These are phyloP conservation scores for Magnusiomyces fungicola DNA, from an alignment of 1,139 yeast species.

Conservation along the genomic window DNA sequence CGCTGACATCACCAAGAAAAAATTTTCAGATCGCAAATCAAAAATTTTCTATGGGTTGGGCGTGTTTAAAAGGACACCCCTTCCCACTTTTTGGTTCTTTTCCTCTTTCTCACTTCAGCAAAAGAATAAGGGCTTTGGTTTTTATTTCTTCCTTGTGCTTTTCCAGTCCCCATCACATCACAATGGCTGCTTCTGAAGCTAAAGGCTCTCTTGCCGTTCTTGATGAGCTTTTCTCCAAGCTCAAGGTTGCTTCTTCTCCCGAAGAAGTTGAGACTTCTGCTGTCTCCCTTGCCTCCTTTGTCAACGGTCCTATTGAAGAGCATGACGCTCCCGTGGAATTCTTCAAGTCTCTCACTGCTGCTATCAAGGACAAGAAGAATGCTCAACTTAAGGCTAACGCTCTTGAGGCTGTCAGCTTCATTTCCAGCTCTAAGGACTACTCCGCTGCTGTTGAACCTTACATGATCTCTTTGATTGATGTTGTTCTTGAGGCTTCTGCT, in stretches of 20 bases:
- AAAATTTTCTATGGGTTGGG: no score
- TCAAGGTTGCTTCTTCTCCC: slow-evolving; percentile 69
- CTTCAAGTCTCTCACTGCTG: slow-evolving; percentile 67
- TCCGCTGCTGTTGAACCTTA: slow-evolving; percentile 94
- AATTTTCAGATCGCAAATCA: no score
- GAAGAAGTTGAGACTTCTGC: slow-evolving; percentile 87
- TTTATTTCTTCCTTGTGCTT: neutral
- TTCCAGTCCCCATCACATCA: neutral
- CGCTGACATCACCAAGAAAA: no score
- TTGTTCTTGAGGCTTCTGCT: slow-evolving; percentile 74
- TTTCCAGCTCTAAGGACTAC: slow-evolving; percentile 72
- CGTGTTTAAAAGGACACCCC: no score
- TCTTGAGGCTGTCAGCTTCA: slow-evolving; percentile 75
- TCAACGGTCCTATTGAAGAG: slow-evolving; percentile 95
- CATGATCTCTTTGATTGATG: slow-evolving; percentile 67
- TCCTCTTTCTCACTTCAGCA: slow-evolving; percentile 7
- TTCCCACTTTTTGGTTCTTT: slow-evolving; percentile 4
- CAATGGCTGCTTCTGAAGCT: slow-evolving; percentile 26
- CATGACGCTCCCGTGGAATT: slow-evolving; percentile 94
- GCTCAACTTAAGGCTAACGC: slow-evolving; percentile 56
- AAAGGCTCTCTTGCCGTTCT: slow-evolving; percentile 51
- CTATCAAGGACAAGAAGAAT: slow-evolving; percentile 74
- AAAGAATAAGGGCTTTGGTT: slow-evolving; percentile 5
- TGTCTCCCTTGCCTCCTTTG: slow-evolving; percentile 81
- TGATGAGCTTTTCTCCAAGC: slow-evolving; percentile 86